A percentile compares a stretch with the other conserved stretches of the same genome.
Conservation (phyloP, 306 rosid species). For the Citrullus colocynthis region DNA sequence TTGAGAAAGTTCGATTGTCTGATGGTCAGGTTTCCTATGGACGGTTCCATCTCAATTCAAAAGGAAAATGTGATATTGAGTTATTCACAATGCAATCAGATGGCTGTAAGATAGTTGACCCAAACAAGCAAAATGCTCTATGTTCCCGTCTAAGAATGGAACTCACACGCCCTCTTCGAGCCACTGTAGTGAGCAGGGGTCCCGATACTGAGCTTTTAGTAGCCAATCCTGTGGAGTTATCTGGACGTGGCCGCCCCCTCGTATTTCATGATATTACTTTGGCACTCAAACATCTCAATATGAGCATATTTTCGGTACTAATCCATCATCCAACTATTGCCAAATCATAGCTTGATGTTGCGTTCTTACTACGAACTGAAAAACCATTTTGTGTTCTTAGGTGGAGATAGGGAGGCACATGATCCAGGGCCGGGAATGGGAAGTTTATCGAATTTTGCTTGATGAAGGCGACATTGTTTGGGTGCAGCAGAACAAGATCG, state of each 20-base stretch:
- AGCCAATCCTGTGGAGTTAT: conserved; percentile 51
- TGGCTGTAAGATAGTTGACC: conserved; percentile 34
- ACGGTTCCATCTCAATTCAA: conserved; percentile 25
- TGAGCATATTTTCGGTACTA: conserved; percentile 35
- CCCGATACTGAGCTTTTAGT: conserved; percentile 54
- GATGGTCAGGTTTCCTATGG: conserved; percentile 32
- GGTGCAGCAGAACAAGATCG: conserved; percentile 25
- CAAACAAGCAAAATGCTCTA: conserved; percentile 26
- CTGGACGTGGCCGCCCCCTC: conserved; percentile 46
- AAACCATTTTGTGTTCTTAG: conserved; percentile 14
- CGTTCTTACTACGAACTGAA: neutral
- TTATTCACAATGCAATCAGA: conserved; percentile 41
- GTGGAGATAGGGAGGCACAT: conserved; percentile 41
- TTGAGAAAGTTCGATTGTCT: neutral
- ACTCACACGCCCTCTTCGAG: conserved; percentile 39
- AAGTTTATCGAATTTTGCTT: conserved; percentile 35
- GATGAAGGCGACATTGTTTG: conserved; percentile 28
- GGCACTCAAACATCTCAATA: conserved; percentile 31
- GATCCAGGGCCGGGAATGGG: conserved; percentile 44
- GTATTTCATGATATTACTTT: conserved; percentile 41
- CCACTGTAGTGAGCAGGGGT: conserved; percentile 35
- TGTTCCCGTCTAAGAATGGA: conserved; percentile 42
- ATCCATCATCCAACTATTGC: neutral
- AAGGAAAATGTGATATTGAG: conserved; percentile 38
- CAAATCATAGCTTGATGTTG: neutral